Conservation (phyloP, 148 eudicot species). For the Rhododendron molle region DNA sequence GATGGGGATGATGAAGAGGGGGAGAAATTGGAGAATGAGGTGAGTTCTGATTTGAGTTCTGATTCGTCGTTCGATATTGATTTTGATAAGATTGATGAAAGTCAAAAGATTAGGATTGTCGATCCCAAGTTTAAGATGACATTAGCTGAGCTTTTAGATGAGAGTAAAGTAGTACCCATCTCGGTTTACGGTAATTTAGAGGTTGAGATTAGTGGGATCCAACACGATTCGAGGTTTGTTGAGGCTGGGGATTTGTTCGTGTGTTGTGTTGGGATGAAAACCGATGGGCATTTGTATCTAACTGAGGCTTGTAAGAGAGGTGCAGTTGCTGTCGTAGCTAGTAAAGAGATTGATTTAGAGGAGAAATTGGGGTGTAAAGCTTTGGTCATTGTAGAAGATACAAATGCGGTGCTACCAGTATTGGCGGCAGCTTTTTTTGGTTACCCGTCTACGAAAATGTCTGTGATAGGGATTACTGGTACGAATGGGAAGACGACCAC, state of each 20-base stretch:
- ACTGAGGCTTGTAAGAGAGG: conserved; percentile 96
- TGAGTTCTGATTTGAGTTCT: conserved; percentile 29
- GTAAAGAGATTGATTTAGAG: conserved; percentile 89
- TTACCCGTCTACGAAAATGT: conserved; percentile 71
- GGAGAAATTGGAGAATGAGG: conserved; percentile 34
- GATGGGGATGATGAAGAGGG: conserved; percentile 30
- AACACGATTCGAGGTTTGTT: conserved; percentile 86
- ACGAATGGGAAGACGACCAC: conserved; percentile 86
- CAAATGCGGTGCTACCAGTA: conserved; percentile 58
- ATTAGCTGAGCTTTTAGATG: conserved; percentile 89
- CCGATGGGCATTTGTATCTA: conserved; percentile 73
- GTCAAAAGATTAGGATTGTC: conserved; percentile 50
- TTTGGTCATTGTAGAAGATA: conserved; percentile 88
- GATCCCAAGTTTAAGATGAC: conserved; percentile 89
- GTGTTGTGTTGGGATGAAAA: conserved; percentile 76
- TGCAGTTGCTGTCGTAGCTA: conserved; percentile 92
- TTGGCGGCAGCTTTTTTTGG: conserved; percentile 81
- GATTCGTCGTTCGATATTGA: conserved; percentile 51
- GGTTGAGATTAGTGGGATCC: conserved; percentile 76
- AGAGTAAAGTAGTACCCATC: conserved; percentile 86
- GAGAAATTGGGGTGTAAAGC: conserved; percentile 91
- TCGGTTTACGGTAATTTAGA: conserved; percentile 86
- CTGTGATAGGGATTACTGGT: conserved; percentile 83
- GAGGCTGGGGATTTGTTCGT: conserved; percentile 90
- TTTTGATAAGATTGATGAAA: conserved; percentile 53